Evolutionary conservation across 495 filamentous ascomycete genomes (phyloP).

Genomic region (Penicillium diatomitis): DNA sequence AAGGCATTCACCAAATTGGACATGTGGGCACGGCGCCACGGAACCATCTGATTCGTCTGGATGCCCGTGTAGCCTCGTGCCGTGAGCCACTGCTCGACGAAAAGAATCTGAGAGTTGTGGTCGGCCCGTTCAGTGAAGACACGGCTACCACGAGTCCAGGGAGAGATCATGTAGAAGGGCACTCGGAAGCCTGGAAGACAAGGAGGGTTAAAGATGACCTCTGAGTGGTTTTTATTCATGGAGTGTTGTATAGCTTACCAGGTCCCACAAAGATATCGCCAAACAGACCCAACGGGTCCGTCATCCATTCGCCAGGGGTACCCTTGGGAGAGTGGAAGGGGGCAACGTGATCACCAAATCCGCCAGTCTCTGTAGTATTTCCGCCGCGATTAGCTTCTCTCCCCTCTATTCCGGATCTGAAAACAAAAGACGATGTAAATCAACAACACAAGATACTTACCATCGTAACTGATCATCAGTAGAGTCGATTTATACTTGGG

Average conservation of each 20-base stretch:
- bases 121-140: slow-evolving; percentile 49
- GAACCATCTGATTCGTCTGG: slow-evolving; percentile 38
- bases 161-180: slow-evolving; percentile 47
- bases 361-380: slow-evolving; percentile 35
- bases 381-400: too few species aligned
- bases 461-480: slow-evolving; percentile 45
- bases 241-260: slow-evolving; percentile 11
- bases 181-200: slow-evolving; percentile 33
- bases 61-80: slow-evolving; percentile 42
- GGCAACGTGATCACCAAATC: slow-evolving; percentile 45
- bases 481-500: slow-evolving; percentile 41
- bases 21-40: slow-evolving; percentile 47
- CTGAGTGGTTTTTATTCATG: not conserved
- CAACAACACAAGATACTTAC: slow-evolving; percentile 4
- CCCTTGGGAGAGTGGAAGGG: slow-evolving; percentile 43
- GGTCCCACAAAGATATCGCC: slow-evolving; percentile 44
- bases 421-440: too few species aligned
- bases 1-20: slow-evolving; percentile 44
- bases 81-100: slow-evolving; percentile 44
- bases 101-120: slow-evolving; percentile 49
- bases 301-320: slow-evolving; percentile 47
- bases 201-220: not conserved
- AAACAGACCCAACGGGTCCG: slow-evolving; percentile 39
- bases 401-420: too few species aligned
- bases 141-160: slow-evolving; percentile 46